Evolutionary conservation across 345 rosid genomes (phyloP).

Genomic region (Angophora floribunda): DNA sequence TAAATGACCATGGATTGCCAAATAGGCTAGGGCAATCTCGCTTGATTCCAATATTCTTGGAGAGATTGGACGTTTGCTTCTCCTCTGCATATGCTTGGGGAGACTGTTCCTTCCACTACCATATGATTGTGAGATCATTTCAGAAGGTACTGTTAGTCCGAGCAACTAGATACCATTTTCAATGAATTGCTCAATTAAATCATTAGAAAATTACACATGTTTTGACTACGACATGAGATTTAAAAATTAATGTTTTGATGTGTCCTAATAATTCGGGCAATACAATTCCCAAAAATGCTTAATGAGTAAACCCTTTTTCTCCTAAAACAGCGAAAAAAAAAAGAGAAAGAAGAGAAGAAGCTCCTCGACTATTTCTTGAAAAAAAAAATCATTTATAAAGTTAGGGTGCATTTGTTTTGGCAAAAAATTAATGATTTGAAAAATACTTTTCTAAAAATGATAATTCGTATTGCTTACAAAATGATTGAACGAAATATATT

Average conservation of each 20-base stretch:
- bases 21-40: background rate
- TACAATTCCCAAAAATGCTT: background rate
- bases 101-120: background rate
- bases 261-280: background rate
- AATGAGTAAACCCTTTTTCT: background rate
- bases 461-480: background rate
- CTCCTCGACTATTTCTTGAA: background rate
- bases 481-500: too few species aligned
- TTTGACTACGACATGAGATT: background rate
- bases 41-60: background rate
- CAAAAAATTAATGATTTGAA: accelerated
- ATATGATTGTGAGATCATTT: background rate
- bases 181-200: background rate
- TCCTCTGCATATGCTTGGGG: background rate
- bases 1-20: background rate
- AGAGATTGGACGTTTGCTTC: background rate
- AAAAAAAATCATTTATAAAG: background rate
- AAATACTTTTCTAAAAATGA: too few species aligned
- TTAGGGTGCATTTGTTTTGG: background rate
- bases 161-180: background rate
- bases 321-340: background rate
- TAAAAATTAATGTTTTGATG: background rate
- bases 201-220: background rate
- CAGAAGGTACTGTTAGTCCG: background rate
- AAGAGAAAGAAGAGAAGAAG: too few species aligned